Base-by-base conservation (phyloP, 192 early-diverging fungal species). In the Backusella westeae region DNA sequence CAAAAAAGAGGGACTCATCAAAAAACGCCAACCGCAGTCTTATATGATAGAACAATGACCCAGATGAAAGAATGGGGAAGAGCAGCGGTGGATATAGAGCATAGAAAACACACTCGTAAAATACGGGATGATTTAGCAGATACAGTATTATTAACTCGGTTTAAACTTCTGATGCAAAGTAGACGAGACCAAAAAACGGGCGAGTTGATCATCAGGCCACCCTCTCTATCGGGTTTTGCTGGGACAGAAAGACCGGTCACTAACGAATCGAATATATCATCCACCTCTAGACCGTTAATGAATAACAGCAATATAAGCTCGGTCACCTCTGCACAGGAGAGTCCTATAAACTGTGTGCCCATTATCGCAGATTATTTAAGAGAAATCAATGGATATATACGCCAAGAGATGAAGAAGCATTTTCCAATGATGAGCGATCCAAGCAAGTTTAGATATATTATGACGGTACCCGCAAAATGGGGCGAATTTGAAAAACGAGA, bases 391-490 rank as follows among this genome's bases (percentile, higher is more conserved):
- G 76, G 42, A 0, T 78, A 83, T 53, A 80, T 86, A 56, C 49
- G 81, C 38, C 38, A 65, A 10, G 80, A 82, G 53, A 35, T 84
- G 34, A 78, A 76, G 72, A 86, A 76, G 74, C 73, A 78, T 1
- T 78, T 84, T 38, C 71, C 56, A 63, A 63, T 26, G 80, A 42
- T 75, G 80, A 81, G 79, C 34, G 76, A 72, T 38, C 52, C 80
- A n/a, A 52, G 23, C 3, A 82, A 83, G 42, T 81, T 85, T 72
- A 77, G 83, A 69, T 86, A 84, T 63, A 82, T 78, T 59, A 79
- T 88, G 19, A 86, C 86, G 0, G 85, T 88, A 3, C 86, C 86
- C 3, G 85, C 86, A 4, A 84, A 83, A 76, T 88, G 83, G 83
- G 81, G 83, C 10, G 71, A 46, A 17, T 10, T 12, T 15, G 81